Base-by-base conservation (phyloP, 345 rosid genomes). In the Gossypium thurberi region DNA sequence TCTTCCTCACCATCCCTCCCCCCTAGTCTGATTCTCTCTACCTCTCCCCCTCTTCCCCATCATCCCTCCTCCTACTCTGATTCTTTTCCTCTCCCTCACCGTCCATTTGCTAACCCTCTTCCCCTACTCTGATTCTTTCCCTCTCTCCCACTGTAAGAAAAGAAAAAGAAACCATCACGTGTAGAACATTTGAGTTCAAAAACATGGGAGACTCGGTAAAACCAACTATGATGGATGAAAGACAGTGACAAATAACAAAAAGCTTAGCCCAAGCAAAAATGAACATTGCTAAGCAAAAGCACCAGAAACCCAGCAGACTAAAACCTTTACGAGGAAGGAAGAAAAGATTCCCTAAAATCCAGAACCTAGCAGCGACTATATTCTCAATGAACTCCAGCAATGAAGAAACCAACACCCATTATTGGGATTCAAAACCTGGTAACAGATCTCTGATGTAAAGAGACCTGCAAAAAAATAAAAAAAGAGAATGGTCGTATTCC, bases 401-500 rank as follows among this genome's bases (percentile, higher is more conserved):
- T 48, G 77, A 72, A 74, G 77, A 78, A 77, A 56, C 17, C 28
- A 42, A 66, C 69, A 70, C 73, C 80, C 81, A 15, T 17, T 20
- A n/a, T 25, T 14, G 65, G 75, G 74, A 15, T 37, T 64, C 69
- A 83, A 81, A 81, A 70, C 57, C 74, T 58, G 59, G 51, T 48
- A 88, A 88, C 87, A 88, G 89, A 73, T 78, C 77, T 72, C 79
- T 78, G 51, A 18, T 44, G 14, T 20, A 56, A 2, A 69, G 78
- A 81, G 82, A 81, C 74, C 89, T 78, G 89, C 80, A 87, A 92
- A 89, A 25, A 91, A 83, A 17, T n/a, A 92, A 87, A 89, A 81
- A n/a, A 28, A 58, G 33, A 37, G 60, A 82, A 83, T 78, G 76
- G 80, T 87, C 87, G 28, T 28, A 21, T 66, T 81, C 81, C 85